phyloP scores from a whole-genome alignment of 1,284 basidiomycete genomes.

The Cryptococcus hybrid region DNA sequence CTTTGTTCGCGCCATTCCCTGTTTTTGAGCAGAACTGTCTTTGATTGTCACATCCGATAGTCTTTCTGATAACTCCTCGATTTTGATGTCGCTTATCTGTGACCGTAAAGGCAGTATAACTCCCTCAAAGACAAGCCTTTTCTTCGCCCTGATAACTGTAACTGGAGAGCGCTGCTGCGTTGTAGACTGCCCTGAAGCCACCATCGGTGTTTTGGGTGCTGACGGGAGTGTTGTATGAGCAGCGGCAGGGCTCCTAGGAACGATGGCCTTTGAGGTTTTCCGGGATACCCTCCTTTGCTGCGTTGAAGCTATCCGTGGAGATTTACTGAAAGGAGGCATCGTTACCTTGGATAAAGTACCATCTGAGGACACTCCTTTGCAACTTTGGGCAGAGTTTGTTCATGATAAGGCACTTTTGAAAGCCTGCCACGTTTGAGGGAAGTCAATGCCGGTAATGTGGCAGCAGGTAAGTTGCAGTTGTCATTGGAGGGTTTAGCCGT shows the following conservation, averaged over 20 bases:
- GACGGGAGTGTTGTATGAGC: background rate
- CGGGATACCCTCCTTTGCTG: too few species aligned
- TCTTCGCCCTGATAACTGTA: background rate
- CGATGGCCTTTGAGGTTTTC: background rate
- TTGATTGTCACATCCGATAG: background rate
- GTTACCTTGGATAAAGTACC: too few species aligned
- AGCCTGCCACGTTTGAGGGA: too few species aligned
- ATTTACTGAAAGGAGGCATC: too few species aligned
- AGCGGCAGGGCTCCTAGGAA: background rate
- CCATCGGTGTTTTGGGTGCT: background rate
- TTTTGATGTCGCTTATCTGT: too few species aligned
- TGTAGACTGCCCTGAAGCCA: background rate
- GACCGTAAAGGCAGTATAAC: conserved; percentile 13
- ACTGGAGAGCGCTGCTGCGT: background rate
- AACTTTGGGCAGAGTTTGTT: too few species aligned
- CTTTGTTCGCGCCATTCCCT: background rate
- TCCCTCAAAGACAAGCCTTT: conserved; percentile 7
- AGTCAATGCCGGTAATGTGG: background rate
- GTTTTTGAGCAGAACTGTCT: background rate
- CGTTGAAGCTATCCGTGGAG: too few species aligned
- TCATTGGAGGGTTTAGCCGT: conserved; percentile 22
- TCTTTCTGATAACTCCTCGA: background rate
- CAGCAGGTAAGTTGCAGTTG: conserved; percentile 7
- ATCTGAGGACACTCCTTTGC: background rate
- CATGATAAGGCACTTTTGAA: too few species aligned